Conservation (phyloP, 2,329 filamentous ascomycete species). For the Aspergillus sp. region DNA sequence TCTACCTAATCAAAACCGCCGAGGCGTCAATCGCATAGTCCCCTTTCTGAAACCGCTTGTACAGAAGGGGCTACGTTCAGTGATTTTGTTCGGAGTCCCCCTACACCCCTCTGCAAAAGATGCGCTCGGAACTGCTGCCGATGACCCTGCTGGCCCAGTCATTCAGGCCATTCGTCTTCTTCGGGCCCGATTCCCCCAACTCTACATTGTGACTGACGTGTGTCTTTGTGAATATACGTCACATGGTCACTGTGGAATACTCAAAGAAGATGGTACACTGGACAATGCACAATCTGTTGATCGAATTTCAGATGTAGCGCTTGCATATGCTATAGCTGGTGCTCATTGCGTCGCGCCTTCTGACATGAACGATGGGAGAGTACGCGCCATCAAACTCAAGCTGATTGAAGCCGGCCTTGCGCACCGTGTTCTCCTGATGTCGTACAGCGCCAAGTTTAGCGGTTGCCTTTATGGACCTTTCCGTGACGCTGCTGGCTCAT, state of each 20-base stretch:
- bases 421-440: conserved; percentile 91
- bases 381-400: conserved; percentile 96
- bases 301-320: conserved; percentile 93
- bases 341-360: conserved; percentile 96
- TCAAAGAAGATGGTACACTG: conserved; percentile 84
- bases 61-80: conserved; percentile 82
- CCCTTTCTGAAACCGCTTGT: conserved; percentile 82
- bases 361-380: conserved; percentile 98
- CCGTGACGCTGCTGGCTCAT: conserved; percentile 88
- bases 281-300: conserved; percentile 94
- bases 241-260: conserved; percentile 94
- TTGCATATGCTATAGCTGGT: conserved; percentile 91
- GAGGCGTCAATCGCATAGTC: conserved; percentile 79
- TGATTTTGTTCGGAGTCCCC: conserved; percentile 94
- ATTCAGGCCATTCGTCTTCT: conserved; percentile 82
- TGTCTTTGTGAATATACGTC: conserved; percentile 98
- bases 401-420: conserved; percentile 91
- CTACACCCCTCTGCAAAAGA: conserved; percentile 78
- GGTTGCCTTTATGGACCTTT: conserved; percentile 96
- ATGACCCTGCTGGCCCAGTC: conserved; percentile 89
- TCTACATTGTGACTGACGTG: conserved; percentile 90
- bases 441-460: conserved; percentile 95
- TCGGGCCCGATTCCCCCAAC: conserved; percentile 76
- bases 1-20: conserved; percentile 82
- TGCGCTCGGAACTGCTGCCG: conserved; percentile 82